Base-by-base conservation (phyloP, 2,329 filamentous ascomycete species). In the Coleophoma cylindrospora region DNA sequence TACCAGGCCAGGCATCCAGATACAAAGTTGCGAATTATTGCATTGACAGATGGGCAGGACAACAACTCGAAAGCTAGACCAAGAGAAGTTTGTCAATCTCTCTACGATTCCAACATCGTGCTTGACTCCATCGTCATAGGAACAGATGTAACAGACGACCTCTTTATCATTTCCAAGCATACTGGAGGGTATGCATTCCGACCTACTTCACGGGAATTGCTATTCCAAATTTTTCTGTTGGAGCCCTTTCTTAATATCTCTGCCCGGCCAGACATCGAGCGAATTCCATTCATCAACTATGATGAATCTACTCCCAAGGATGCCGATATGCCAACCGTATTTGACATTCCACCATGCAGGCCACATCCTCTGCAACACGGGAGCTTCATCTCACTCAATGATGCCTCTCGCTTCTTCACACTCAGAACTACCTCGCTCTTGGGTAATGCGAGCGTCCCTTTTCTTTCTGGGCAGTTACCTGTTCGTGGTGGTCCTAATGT, bases 171-270 rank as follows among this genome's bases (percentile, higher is more conserved):
- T 17, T n/a, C 32, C 14, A 50, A 37, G 15, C 40, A 50, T 22
- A 50, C 48, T 15, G 41, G 48, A 9, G 48, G 48, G 12, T 50
- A 50, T 38, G 48, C 48, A 46, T 50, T 50, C 32, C 34, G 40
- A 4, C 48, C 48, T 34, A 15, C 15, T 11, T 37, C 48, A 4
- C 15, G 41, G 17, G 17, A 34, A 11, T 11, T 45, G 19, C 40
- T 50, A 34, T 50, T 50, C 48, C 48, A 50, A n/a, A 50, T 33
- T 14, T 50, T 50, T 32, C 41, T 50, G 6, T 33, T 50, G n/a
- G 48, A 50, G 36, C 40, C 48, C 7, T 44, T 50, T 36, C 19
- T 50, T n/a, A 40, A 50, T 21, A 50, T 50, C 15, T 45, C 40
- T 17, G 22, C 48, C 10, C 33, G 48, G 36, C 41, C 48, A 13